These are phyloP conservation scores for Tillandsia leiboldiana DNA, from an alignment of 176 grass and related monocot genomes.

Conservation along the genomic window DNA sequence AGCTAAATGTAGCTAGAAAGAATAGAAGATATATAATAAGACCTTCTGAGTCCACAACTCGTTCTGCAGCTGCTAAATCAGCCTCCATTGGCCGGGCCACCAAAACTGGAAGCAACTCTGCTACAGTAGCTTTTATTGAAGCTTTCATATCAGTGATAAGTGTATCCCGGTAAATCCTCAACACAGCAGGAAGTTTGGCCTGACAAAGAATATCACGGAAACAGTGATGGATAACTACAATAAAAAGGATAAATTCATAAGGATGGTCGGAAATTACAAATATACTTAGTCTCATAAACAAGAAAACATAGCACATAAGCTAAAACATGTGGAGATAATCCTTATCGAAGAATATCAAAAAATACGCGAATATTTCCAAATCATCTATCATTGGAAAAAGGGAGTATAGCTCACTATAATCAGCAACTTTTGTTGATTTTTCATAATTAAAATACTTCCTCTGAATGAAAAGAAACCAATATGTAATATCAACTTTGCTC, in stretches of 20 bases:
- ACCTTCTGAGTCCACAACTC: conserved; percentile 77
- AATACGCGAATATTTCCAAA: too few relatives aligned
- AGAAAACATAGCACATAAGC: not conserved
- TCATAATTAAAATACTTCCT: too few relatives aligned
- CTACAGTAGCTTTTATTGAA: conserved; percentile 91
- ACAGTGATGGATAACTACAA: not conserved
- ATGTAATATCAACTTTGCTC: conserved; percentile 21
- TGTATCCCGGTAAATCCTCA: conserved; percentile 93
- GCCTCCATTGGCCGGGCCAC: conserved; percentile 55
- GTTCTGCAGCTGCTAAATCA: conserved; percentile 60
- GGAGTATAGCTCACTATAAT: too few relatives aligned
- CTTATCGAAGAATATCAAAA: too few relatives aligned
- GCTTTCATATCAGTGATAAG: conserved; percentile 98
- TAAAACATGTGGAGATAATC: not conserved
- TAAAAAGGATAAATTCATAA: not conserved
- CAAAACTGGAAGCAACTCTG: conserved; percentile 82
- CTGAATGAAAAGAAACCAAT: not conserved
- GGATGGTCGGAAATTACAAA: not conserved
- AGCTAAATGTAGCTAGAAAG: not conserved
- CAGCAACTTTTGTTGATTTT: not conserved
- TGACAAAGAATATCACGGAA: conserved; percentile 31
- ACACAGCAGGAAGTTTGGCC: conserved; percentile 78
- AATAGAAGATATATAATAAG: conserved; percentile 18
- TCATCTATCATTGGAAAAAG: too few relatives aligned
- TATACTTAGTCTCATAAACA: not conserved